Conservation (phyloP, 73 alveolate species). For the Blepharisma japonicum region DNA sequence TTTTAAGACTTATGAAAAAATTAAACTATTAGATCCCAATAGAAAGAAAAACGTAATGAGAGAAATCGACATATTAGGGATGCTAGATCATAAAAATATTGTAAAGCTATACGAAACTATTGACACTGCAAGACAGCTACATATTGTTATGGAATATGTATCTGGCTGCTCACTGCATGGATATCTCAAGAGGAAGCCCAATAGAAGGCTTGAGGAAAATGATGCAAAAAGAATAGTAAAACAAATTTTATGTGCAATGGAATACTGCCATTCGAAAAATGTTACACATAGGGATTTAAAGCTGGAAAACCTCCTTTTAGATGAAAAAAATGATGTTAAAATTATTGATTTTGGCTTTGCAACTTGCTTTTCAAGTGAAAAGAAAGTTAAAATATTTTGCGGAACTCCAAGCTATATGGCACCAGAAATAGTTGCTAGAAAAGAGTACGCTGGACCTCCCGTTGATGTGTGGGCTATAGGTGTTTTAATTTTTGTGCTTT, state of each 20-base stretch:
- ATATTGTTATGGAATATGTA: slow-evolving; percentile 75
- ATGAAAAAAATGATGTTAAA: slow-evolving; percentile 43
- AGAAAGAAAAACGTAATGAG: slow-evolving; percentile 69
- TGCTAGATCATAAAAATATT: slow-evolving; percentile 69
- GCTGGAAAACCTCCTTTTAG: slow-evolving; percentile 45
- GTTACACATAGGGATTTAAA: slow-evolving; percentile 61
- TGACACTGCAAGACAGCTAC: slow-evolving; percentile 79
- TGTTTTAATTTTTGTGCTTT: slow-evolving; percentile 46
- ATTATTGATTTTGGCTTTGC: slow-evolving; percentile 59
- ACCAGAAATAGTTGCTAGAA: slow-evolving; percentile 78
- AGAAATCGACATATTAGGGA: slow-evolving; percentile 64
- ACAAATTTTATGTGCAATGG: slow-evolving; percentile 52
- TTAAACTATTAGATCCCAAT: slow-evolving; percentile 70
- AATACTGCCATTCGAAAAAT: slow-evolving; percentile 53
- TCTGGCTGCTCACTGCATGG: slow-evolving; percentile 38
- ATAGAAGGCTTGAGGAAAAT: slow-evolving; percentile 42
- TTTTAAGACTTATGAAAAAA: slow-evolving; percentile 80
- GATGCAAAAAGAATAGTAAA: slow-evolving; percentile 41
- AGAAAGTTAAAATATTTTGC: slow-evolving; percentile 54
- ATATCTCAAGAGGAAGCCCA: slow-evolving; percentile 23
- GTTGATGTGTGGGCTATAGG: slow-evolving; percentile 68
- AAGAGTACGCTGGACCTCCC: slow-evolving; percentile 59
- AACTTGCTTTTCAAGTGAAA: slow-evolving; percentile 47
- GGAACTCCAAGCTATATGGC: slow-evolving; percentile 98
- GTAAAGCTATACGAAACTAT: slow-evolving; percentile 87